Evolutionary conservation across 805 yeast species (phyloP), one percentile per base, ranked within the genome.

Genomic region (Ogataea methanolica): DNA sequence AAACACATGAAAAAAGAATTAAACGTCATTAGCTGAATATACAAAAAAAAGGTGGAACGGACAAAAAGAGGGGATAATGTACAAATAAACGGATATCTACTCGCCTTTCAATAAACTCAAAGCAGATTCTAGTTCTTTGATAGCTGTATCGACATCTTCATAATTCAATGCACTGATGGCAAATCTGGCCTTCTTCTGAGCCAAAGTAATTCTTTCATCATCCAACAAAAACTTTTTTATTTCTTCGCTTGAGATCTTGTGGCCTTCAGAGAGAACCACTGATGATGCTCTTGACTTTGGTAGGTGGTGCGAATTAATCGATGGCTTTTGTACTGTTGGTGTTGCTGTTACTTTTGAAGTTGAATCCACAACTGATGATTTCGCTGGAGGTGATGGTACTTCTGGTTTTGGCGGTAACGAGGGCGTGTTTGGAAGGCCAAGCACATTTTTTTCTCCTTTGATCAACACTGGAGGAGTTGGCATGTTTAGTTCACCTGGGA

Each of bases 131-230:
- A 86, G 65, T 59, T 86, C 88, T 35, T 68, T 69, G 39, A 80
- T 79, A 2, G 92, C 92, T 0, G 92, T 86, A 3, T 62, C 73
- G 34, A 78, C 66, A 56, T 86, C 95, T 51, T 86, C 92, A 61
- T 85, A 86, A 59, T 85, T 85, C 60, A 86, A 70, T 0, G 95
- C 94, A 47, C 89, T 82, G 6, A 85, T 80, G 2, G 90, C 92
- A 61, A 82, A 86, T 60, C 80, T 84, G 33, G 91, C 86, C 50
- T 74, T 76, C 55, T 80, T 84, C 58, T 85, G 92, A 1, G 83
- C 79, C 55, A 75, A 71, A 9, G 79, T 60, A 19, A 85, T 80
- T 41, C 73, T 68, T 45, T 79, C 86, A 21, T 82, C 76, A 15
- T 72, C 70, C 48, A 76, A 74, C 58, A 85, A 63, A 47, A 85